Conservation (phyloP, 306 rosid species). For the Prunus kanzakura region DNA sequence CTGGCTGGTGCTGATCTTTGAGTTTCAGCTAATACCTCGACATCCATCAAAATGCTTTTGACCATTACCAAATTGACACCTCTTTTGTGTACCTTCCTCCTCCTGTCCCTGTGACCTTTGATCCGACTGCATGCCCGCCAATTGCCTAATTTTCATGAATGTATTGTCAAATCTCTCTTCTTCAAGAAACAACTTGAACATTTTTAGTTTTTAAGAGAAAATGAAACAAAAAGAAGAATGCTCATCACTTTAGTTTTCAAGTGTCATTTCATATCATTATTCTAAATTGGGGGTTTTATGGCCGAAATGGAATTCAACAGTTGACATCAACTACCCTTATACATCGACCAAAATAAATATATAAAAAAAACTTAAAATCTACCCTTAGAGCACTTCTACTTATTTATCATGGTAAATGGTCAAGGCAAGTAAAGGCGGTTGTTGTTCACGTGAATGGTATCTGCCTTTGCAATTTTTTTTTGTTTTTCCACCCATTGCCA, state of each 20-base stretch:
- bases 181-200: not conserved
- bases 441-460: too few species aligned
- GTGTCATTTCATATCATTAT: not conserved
- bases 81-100: not conserved
- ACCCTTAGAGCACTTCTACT: too few species aligned
- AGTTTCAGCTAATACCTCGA: not conserved
- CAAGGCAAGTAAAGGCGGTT: fast-evolving
- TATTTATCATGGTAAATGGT: too few species aligned
- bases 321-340: too few species aligned
- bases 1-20: not conserved
- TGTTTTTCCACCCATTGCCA: too few species aligned
- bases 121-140: not conserved
- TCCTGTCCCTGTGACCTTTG: not conserved
- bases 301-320: too few species aligned
- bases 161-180: not conserved
- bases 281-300: too few species aligned
- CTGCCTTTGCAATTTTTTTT: too few species aligned
- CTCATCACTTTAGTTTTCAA: too few species aligned
- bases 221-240: not conserved
- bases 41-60: not conserved
- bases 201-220: not conserved
- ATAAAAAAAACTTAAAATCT: too few species aligned
- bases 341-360: too few species aligned
- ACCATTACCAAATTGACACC: constrained; percentile 9
- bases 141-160: not conserved